Conservation (phyloP, 2,329 filamentous ascomycete species). For the Ploettnerulaceae sp. region DNA sequence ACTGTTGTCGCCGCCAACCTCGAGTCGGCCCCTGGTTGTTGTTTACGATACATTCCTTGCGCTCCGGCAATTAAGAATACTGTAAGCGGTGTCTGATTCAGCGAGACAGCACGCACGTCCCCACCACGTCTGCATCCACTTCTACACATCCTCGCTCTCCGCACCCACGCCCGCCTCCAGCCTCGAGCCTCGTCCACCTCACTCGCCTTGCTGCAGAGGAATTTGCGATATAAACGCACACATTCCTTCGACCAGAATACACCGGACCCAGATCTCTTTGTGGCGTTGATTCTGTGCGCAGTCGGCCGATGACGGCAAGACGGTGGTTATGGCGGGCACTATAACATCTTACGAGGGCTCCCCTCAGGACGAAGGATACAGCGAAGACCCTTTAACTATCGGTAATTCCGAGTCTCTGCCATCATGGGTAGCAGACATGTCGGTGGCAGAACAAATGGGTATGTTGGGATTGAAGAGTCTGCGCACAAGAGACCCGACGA, state of each 20-base stretch:
- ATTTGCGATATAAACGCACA: no score
- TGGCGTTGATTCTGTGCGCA: background rate
- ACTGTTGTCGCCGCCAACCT: no score
- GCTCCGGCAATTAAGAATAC: no score
- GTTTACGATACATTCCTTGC: no score
- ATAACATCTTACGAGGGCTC: slow-evolving; percentile 27
- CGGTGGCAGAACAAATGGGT: slow-evolving; percentile 29
- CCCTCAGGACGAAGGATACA: slow-evolving; percentile 35
- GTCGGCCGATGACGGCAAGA: background rate
- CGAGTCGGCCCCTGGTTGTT: no score
- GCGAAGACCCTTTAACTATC: slow-evolving; percentile 32
- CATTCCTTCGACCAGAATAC: no score
- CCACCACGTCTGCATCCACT: no score
- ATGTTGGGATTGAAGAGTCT: slow-evolving; percentile 6
- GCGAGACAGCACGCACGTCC: no score
- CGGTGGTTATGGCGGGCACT: background rate
- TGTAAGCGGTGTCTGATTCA: background rate
- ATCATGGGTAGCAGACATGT: slow-evolving; percentile 25
- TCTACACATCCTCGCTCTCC: background rate
- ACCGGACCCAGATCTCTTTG: no score
- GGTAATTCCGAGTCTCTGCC: slow-evolving; percentile 20
- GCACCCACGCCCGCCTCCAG: slow-evolving; percentile 1
- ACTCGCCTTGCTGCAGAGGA: no score
- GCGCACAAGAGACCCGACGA: no score
- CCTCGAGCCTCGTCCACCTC: background rate